A percentile compares a stretch with the other conserved stretches of the same genome.
These are phyloP conservation scores for Biancaea sappan DNA, from an alignment of 306 rosid genomes.

Conservation along the genomic window DNA sequence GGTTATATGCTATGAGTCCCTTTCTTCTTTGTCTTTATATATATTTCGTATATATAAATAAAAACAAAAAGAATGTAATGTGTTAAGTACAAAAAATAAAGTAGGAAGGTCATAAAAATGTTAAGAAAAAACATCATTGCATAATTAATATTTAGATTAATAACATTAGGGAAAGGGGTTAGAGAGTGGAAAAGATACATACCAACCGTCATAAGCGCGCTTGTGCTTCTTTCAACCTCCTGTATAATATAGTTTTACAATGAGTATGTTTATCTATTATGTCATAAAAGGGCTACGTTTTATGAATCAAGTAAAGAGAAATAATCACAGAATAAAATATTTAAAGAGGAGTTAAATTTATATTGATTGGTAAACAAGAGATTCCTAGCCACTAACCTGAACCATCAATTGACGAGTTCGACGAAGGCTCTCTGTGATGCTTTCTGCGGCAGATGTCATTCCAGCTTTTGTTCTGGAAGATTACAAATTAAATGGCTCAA, in stretches of 20 bases:
- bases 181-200: constrained; percentile 21
- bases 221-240: constrained; percentile 90
- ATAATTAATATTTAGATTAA: neutral
- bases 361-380: neutral
- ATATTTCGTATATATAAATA: constrained; percentile 15
- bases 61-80: neutral
- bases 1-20: neutral
- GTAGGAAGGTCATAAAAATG: neutral
- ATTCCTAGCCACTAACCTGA: constrained; percentile 58
- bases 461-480: constrained; percentile 83
- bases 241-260: constrained; percentile 37
- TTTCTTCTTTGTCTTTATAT: neutral
- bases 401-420: constrained; percentile 91
- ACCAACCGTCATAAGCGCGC: constrained; percentile 78
- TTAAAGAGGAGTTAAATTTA: neutral
- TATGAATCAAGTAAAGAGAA: constrained; percentile 5
- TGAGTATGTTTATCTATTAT: constrained; percentile 18
- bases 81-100: neutral
- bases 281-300: neutral
- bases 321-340: neutral
- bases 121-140: neutral
- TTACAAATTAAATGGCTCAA: constrained; percentile 9
- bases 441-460: constrained; percentile 93
- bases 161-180: neutral
- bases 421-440: constrained; percentile 94